Percentiles rank a stretch among this genome's conserved stretches.
Conservation (phyloP, 177 flowering plant genomes). For the Vitis hybrid region DNA sequence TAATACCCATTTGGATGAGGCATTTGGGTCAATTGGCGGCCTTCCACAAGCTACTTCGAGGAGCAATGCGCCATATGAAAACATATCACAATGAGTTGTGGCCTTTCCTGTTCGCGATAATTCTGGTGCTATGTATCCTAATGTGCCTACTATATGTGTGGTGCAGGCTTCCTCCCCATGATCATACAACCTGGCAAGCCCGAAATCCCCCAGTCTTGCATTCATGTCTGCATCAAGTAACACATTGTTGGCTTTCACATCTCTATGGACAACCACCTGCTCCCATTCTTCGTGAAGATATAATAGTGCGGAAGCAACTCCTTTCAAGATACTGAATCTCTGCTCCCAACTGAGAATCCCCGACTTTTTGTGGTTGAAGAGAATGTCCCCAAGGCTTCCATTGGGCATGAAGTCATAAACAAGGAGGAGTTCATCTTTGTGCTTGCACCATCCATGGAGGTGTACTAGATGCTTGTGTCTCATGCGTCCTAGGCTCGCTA, state of each 20-base stretch:
- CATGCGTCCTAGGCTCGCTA: slow-evolving; percentile 51
- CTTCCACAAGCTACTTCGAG: slow-evolving; percentile 51
- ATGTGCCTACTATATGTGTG: slow-evolving; percentile 46
- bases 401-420: slow-evolving; percentile 55
- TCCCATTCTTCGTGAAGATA: slow-evolving; percentile 65
- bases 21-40: slow-evolving; percentile 21
- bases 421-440: slow-evolving; percentile 41
- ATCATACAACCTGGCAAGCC: slow-evolving; percentile 53
- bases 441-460: slow-evolving; percentile 59
- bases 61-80: slow-evolving; percentile 43
- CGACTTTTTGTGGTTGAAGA: slow-evolving; percentile 17
- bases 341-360: slow-evolving; percentile 26
- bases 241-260: slow-evolving; percentile 61
- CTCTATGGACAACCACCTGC: slow-evolving; percentile 51
- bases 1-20: neutral
- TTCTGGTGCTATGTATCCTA: slow-evolving; percentile 68
- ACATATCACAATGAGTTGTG: slow-evolving; percentile 47
- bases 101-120: slow-evolving; percentile 42
- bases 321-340: slow-evolving; percentile 37
- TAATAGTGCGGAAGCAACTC: slow-evolving; percentile 41
- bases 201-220: slow-evolving; percentile 58
- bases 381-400: slow-evolving; percentile 43
- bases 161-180: slow-evolving; percentile 35
- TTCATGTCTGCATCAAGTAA: slow-evolving; percentile 56
- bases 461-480: slow-evolving; percentile 50